Evolutionary conservation across 2,329 filamentous ascomycete genomes (phyloP), one percentile per base, ranked within the genome.

Genomic region (Westerdykella aurantiaca): DNA sequence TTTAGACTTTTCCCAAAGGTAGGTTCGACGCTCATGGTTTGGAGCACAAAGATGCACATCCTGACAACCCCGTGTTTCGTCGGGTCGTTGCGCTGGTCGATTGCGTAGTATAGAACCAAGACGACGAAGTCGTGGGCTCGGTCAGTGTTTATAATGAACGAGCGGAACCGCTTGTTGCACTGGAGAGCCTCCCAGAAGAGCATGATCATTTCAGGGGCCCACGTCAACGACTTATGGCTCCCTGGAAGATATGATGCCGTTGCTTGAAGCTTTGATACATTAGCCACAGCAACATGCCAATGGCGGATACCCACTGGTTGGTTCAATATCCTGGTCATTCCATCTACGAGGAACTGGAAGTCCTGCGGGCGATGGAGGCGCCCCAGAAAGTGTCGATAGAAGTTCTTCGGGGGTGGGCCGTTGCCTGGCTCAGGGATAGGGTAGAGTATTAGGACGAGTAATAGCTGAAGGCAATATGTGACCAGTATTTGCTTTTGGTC

Each of bases 111-210:
- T 3, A 97, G 72, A 34, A 94, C 82, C 16, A 97, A 74, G 11
- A 97, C 81, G 41, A 96, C 78, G 67, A 97, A 96, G 64, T 98
- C 93, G 59, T 96, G 88, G 0, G 87, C 88, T 42, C 91, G 78
- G 61, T 93, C 88, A 0, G 93, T 97, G 57, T 98, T 93, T 50
- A 97, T 91, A 58, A 98, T 93, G 68, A 96, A 98, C 1, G 89
- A 88, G 25, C 93, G 80, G 70, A 98, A 98, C 46, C 91, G 80
- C 70, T 95, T 97, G 70, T 98, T 98, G 76, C 91, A 96, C 68
- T 98, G 93, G 4, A 93, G 81, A 31, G 88, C 82, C 71, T 98
- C 93, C 93, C 93, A 98, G 63, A 97, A 96, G 2, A 98, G 76
- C 79, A 96, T 93, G 43, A 97, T 83, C 72, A 94, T 94, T 68